Base-by-base conservation (phyloP, 2,329 filamentous ascomycete species). In the Xylariaceae sp. region DNA sequence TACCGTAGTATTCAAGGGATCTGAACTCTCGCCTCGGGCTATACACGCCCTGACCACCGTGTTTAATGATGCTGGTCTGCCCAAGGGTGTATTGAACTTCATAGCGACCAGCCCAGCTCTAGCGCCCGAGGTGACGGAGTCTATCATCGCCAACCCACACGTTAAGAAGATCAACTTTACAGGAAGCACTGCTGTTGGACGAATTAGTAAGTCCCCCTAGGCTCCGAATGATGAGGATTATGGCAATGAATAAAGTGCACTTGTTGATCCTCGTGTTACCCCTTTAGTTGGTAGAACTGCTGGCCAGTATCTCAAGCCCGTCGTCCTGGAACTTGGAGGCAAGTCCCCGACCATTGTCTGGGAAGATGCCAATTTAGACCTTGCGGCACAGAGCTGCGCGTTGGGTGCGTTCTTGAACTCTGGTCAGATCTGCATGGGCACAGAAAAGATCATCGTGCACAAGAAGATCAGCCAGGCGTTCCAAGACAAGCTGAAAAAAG, bases 141-240 rank as follows among this genome's bases (percentile, higher is more conserved):
- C 80, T 2, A 70, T 89, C 37, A 85, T 90, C 62, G 80, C 82
- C 56, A 78, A 87, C 65, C 80, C 81, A 0, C 76, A 75, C 0
- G 76, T 90, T 47, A 83, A 82, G 70, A 88, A 88, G 71, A 74
- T 89, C 66, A 89, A 87, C 73, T 90, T 89, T 71, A 90, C 88
- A 0, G 88, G 88, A 35, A 85, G 82, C 61, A 87, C 87, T 0
- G 73, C 75, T 1, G 82, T 89, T 0, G 88, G 88, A 9, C 78
- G 80, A 18, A 85, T 88, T 67, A 81, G 64, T 65, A 60, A 59
- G 64, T 62, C 10, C 7, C 8, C 1, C n/a, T 10, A 11, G 13
- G 8, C 18, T 11, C 13, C 7, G 1, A n/a, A 11, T 30, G n/a
- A 41, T 52, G 3, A 17, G 5, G n/a, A 6, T 1, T 10, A 15